phyloP scores from a whole-genome alignment of 2,329 filamentous ascomycete genomes.

The Thermothelomyces thermophilus region DNA sequence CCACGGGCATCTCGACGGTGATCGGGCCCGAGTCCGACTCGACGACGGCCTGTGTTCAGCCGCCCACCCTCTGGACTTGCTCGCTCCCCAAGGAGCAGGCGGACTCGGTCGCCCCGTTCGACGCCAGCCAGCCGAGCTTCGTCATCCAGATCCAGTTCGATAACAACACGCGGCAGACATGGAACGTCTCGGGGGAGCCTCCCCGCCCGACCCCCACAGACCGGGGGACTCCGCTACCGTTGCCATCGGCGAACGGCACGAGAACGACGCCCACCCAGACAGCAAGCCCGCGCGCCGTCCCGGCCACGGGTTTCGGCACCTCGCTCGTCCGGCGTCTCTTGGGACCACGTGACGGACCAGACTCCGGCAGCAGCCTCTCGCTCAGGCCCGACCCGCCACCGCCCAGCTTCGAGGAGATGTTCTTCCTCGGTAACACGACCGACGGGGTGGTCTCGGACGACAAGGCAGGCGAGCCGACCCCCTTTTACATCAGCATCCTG shows the following conservation, averaged over 20 bases:
- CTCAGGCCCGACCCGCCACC: conserved; percentile 50
- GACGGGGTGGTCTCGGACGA: conserved; percentile 59
- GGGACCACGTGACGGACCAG: not conserved
- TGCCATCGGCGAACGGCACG: not conserved
- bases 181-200: conserved; percentile 40
- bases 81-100: conserved; percentile 74
- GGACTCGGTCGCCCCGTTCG: conserved; percentile 53
- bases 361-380: conserved; percentile 14
- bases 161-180: conserved; percentile 47
- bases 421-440: conserved; percentile 79
- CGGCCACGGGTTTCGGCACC: conserved; percentile 10
- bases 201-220: conserved; percentile 27
- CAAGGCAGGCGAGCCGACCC: conserved; percentile 79
- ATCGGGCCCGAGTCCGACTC: conserved; percentile 60
- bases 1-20: conserved; percentile 74
- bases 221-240: not conserved
- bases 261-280: not conserved
- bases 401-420: conserved; percentile 62
- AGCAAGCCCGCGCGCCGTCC: conserved; percentile 4
- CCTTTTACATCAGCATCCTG: conserved; percentile 78
- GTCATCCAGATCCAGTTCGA: conserved; percentile 72
- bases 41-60: conserved; percentile 64
- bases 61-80: conserved; percentile 78
- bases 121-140: conserved; percentile 67
- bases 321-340: conserved; percentile 13